These are phyloP conservation scores for Nemania sp. DNA, from an alignment of 2,329 filamentous ascomycete species.

Conservation along the genomic window DNA sequence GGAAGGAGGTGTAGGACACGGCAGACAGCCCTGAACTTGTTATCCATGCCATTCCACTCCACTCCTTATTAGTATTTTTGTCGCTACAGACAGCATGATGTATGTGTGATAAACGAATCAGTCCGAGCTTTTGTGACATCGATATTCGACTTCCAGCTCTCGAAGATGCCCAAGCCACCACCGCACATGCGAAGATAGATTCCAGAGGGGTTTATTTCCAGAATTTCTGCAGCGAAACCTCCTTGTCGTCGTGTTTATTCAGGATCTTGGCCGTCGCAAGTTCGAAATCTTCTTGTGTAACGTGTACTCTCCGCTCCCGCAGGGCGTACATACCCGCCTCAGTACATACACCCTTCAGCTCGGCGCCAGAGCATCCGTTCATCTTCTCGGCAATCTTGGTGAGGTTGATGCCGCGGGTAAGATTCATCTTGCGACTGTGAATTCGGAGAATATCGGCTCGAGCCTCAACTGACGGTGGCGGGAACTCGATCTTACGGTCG, in stretches of 20 bases:
- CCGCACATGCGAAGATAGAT: background rate
- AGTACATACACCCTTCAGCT: constrained; percentile 98
- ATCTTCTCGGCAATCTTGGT: constrained; percentile 99
- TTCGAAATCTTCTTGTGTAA: constrained; percentile 99
- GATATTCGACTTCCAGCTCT: constrained; percentile 2
- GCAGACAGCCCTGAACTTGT: background rate
- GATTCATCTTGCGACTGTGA: constrained; percentile 97
- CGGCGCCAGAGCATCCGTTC: constrained; percentile 97
- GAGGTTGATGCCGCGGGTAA: constrained; percentile 95
- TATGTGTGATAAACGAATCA: constrained; percentile 3
- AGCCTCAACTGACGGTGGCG: constrained; percentile 92
- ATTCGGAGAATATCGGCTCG: constrained; percentile 97
- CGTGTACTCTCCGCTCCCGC: constrained; percentile 92
- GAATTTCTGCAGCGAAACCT: constrained; percentile 85
- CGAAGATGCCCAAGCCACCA: background rate
- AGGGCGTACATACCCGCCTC: constrained; percentile 98
- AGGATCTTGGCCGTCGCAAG: constrained; percentile 97
- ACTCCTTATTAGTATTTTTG: no score
- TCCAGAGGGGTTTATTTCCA: constrained; percentile 64
- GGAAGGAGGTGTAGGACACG: background rate
- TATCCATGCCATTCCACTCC: no score
- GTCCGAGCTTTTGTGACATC: background rate
- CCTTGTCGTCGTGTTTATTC: constrained; percentile 99
- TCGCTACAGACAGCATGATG: no score
- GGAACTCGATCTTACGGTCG: constrained; percentile 98